phyloP scores from a whole-genome alignment of 192 early-diverging fungal genomes.

The Linnemannia exigua region DNA sequence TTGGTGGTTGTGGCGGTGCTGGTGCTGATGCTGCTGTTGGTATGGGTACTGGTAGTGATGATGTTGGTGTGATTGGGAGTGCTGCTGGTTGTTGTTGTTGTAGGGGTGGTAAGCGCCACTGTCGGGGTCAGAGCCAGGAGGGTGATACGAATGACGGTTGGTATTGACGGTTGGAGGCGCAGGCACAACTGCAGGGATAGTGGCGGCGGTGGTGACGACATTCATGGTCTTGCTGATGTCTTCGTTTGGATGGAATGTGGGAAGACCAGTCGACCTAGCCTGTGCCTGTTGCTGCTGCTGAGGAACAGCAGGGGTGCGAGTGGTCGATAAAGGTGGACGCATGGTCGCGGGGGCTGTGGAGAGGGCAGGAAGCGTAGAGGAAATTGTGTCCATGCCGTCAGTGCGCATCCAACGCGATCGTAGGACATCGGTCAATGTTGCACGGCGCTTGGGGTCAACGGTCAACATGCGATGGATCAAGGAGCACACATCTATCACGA shows the following conservation, averaged over 20 bases:
- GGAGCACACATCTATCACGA: slow-evolving; percentile 55
- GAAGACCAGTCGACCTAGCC: slow-evolving; percentile 27
- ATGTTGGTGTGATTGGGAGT: slow-evolving; percentile 6
- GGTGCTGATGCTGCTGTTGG: neutral
- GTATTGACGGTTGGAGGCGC: slow-evolving; percentile 13
- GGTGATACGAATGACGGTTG: slow-evolving; percentile 48
- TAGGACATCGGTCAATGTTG: slow-evolving; percentile 67
- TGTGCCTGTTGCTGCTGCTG: slow-evolving; percentile 6
- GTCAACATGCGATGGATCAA: slow-evolving; percentile 65
- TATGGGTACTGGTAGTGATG: slow-evolving; percentile 12
- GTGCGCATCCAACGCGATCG: slow-evolving; percentile 68
- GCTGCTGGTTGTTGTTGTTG: neutral
- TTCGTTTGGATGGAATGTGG: slow-evolving; percentile 40
- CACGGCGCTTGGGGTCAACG: slow-evolving; percentile 66
- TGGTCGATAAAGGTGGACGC: slow-evolving; percentile 25
- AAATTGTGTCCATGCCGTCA: slow-evolving; percentile 41
- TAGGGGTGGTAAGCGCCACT: slow-evolving; percentile 2
- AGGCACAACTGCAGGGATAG: neutral
- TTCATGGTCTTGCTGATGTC: slow-evolving; percentile 46
- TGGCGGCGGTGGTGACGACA: neutral
- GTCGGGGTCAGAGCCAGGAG: slow-evolving; percentile 24
- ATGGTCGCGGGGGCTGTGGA: slow-evolving; percentile 30
- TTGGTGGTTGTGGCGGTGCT: neutral
- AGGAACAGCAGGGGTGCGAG: slow-evolving; percentile 16
- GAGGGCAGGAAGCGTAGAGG: slow-evolving; percentile 27